Evolutionary conservation across 495 filamentous ascomycete genomes (phyloP).

Genomic region (Neurospora sp.): DNA sequence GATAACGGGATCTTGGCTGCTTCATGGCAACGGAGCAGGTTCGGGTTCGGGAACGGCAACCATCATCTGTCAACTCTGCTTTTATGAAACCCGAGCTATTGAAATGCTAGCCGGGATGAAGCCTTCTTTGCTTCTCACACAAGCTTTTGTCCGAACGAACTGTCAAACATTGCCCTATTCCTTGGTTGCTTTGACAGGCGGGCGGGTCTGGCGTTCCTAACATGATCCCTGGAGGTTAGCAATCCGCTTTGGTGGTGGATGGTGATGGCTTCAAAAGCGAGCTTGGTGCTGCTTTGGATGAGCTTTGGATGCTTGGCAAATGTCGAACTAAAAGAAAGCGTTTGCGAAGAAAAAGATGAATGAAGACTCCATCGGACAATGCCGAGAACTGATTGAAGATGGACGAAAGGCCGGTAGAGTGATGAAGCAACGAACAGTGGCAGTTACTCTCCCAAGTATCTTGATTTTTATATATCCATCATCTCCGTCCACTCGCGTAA

Average conservation of each 20-base stretch:
- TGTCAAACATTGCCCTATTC: neutral
- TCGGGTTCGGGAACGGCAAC: neutral
- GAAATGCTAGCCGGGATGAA: neutral
- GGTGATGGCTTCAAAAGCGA: neutral
- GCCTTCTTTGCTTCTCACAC: neutral
- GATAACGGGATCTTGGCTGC: neutral
- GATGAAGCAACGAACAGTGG: too few species aligned
- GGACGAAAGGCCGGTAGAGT: too few species aligned
- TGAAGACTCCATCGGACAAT: too few species aligned
- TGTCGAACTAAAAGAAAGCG: neutral
- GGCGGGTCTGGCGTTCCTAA: neutral
- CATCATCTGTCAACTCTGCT: neutral
- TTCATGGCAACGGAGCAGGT: neutral
- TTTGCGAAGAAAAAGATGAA: too few species aligned
- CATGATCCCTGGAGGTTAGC: neutral
- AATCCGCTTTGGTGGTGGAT: neutral
- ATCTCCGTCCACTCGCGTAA: too few species aligned
- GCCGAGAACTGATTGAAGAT: too few species aligned
- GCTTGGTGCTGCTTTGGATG: neutral
- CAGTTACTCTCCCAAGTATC: too few species aligned
- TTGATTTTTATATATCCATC: too few species aligned
- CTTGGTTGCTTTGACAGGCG: neutral
- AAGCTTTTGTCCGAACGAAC: neutral
- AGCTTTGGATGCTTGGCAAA: neutral
- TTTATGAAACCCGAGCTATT: neutral